A percentile compares a stretch with the other conserved stretches of the same genome.
phyloP scores from a whole-genome alignment of 2,329 filamentous ascomycete species.

The Aureobasidium sp. region DNA sequence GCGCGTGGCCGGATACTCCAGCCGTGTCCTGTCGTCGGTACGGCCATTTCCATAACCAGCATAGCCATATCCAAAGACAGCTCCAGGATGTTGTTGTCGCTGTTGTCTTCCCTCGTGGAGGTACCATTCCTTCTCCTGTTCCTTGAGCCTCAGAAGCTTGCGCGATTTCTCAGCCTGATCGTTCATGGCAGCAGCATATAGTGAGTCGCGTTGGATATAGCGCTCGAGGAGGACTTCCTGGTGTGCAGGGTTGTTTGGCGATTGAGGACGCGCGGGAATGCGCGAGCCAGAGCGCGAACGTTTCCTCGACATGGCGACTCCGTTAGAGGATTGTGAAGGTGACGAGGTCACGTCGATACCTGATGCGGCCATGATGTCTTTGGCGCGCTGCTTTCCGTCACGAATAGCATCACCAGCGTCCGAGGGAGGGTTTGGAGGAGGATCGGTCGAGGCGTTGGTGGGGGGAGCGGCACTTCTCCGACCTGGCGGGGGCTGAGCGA shows the following conservation, averaged over 20 bases:
- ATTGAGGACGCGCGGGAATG: constrained; percentile 31
- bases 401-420: constrained; percentile 39
- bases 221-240: constrained; percentile 46
- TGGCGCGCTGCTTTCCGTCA: constrained; percentile 53
- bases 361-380: constrained; percentile 49
- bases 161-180: constrained; percentile 35
- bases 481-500: constrained; percentile 14
- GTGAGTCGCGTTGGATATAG: constrained; percentile 56
- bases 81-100: constrained; percentile 47
- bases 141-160: constrained; percentile 51
- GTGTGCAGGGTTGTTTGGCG: constrained; percentile 17
- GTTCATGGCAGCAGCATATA: constrained; percentile 47
- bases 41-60: constrained; percentile 80
- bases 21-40: constrained; percentile 60
- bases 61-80: constrained; percentile 64
- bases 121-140: constrained; percentile 63
- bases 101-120: constrained; percentile 52
- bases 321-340: constrained; percentile 19
- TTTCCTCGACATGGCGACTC: constrained; percentile 41
- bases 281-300: constrained; percentile 52
- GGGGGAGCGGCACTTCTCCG: constrained; percentile 11
- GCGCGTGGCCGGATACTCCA: constrained; percentile 74
- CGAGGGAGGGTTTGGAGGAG: constrained; percentile 10
- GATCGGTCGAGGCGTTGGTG: constrained; percentile 2
- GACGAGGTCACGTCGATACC: constrained; percentile 28